These are phyloP conservation scores for Blattamonas nauphoetae DNA, from an alignment of 78 protist species.

Conservation along the genomic window DNA sequence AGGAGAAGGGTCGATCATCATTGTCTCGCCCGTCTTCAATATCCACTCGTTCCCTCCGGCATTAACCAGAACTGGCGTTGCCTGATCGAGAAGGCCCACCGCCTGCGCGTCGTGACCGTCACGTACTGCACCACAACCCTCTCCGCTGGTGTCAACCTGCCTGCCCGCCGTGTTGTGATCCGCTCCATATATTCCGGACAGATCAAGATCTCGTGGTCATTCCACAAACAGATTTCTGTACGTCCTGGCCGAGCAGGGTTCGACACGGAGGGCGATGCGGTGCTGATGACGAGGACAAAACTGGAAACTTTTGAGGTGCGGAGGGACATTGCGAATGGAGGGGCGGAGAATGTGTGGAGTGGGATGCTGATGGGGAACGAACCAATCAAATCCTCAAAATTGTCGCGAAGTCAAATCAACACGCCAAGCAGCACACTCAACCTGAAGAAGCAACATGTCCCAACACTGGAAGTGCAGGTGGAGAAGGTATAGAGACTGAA, in stretches of 20 bases:
- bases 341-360: no score
- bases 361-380: no score
- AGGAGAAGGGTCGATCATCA: no score
- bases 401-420: no score
- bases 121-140: constrained; percentile 28
- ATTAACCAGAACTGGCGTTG: not conserved
- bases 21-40: no score
- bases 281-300: not conserved
- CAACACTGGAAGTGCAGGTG: no score
- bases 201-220: not conserved
- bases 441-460: no score
- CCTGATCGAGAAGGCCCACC: constrained; percentile 27
- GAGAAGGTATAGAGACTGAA: no score
- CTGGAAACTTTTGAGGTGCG: not conserved
- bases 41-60: constrained; percentile 26
- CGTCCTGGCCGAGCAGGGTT: not conserved
- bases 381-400: no score
- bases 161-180: constrained; percentile 29
- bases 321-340: no score
- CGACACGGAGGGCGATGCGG: not conserved
- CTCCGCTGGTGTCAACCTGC: constrained; percentile 48
- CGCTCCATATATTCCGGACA: constrained; percentile 9
- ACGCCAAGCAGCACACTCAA: no score
- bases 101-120: not conserved
- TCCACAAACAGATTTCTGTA: not conserved